Evolutionary conservation across 2,329 filamentous ascomycete species (phyloP).

Genomic region (Hansfordia pulvinata): DNA sequence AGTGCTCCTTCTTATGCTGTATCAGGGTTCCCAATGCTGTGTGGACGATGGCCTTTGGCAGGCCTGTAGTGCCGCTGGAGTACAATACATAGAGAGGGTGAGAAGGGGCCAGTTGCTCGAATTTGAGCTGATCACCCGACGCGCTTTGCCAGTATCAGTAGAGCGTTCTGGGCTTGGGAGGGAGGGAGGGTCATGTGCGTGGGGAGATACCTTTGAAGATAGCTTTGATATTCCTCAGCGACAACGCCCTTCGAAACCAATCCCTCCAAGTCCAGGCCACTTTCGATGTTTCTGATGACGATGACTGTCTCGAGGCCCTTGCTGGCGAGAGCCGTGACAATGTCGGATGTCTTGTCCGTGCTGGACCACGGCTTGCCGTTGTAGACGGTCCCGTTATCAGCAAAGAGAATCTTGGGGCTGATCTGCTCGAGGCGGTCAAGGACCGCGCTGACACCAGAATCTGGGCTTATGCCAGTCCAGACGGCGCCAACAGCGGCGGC

Average conservation of each 20-base stretch:
- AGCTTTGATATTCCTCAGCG: constrained; percentile 29
- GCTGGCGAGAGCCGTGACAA: constrained; percentile 48
- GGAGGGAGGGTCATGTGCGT: constrained; percentile 7
- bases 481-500: constrained; percentile 72
- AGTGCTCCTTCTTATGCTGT: constrained; percentile 95
- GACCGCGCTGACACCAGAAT: constrained; percentile 84
- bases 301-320: constrained; percentile 56
- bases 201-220: constrained; percentile 22
- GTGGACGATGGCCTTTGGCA: constrained; percentile 90
- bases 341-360: constrained; percentile 63
- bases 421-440: constrained; percentile 81
- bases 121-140: constrained; percentile 40
- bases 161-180: constrained; percentile 22
- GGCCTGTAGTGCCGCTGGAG: constrained; percentile 75
- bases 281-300: constrained; percentile 54
- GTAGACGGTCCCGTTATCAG: constrained; percentile 79
- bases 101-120: constrained; percentile 68
- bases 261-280: constrained; percentile 26
- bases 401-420: constrained; percentile 67
- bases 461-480: constrained; percentile 88
- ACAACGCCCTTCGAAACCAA: constrained; percentile 24
- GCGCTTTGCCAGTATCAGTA: no score
- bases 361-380: constrained; percentile 85
- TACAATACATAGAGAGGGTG: constrained; percentile 92
- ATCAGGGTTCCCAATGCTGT: constrained; percentile 79